These are phyloP conservation scores for barrel medic (Medicago truncatula) DNA, from an alignment of 306 rosid genomes.

Conservation along the genomic window MtrunA17r5.0-ANR NC_053049.1:14398501-14399000, in stretches of 20 bases:
- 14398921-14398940: background rate
- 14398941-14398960: no score
- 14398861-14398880: background rate
- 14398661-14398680: slow-evolving; percentile 19
- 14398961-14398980: background rate
- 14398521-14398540: background rate
- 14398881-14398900: background rate
- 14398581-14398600: no score
- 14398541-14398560: background rate
- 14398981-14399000: no score
- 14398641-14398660: slow-evolving; percentile 23
- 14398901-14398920: background rate
- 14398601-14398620: no score
- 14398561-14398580: background rate
- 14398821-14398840: background rate
- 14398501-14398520: slow-evolving; percentile 39
- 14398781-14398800: slow-evolving; percentile 15
- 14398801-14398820: background rate
- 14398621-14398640: slow-evolving; percentile 36
- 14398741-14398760: slow-evolving; percentile 50
- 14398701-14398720: slow-evolving; percentile 46
- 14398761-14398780: slow-evolving; percentile 45
- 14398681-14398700: slow-evolving; percentile 18
- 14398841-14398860: background rate
- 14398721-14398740: slow-evolving; percentile 46